phyloP scores from a whole-genome alignment of 345 rosid genomes.

The Hypericum perforatum region DNA sequence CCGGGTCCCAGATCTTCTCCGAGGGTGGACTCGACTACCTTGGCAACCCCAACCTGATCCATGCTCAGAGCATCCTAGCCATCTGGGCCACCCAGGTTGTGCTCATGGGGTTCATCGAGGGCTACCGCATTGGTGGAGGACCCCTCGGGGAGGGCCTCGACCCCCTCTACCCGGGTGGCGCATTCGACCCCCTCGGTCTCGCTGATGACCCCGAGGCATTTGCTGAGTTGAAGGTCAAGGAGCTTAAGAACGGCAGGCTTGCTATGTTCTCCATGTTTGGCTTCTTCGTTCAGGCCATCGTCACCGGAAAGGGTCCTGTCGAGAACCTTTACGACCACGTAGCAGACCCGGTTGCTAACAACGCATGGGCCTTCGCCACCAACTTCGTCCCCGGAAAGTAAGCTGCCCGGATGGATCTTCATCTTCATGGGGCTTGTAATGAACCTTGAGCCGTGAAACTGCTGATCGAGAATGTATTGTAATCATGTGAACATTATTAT shows the following conservation, averaged over 20 bases:
- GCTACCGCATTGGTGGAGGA: slow-evolving; percentile 93
- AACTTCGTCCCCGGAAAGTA: slow-evolving; percentile 93
- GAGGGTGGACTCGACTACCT: slow-evolving; percentile 96
- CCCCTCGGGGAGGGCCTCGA: slow-evolving; percentile 94
- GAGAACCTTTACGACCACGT: slow-evolving; percentile 83
- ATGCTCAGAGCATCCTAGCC: slow-evolving; percentile 93
- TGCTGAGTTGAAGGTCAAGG: slow-evolving; percentile 91
- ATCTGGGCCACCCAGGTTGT: slow-evolving; percentile 92
- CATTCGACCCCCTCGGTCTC: slow-evolving; percentile 80
- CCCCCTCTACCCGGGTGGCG: slow-evolving; percentile 94
- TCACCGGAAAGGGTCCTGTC: slow-evolving; percentile 88
- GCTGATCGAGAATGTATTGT: no score
- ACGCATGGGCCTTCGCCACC: slow-evolving; percentile 97
- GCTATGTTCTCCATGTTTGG: slow-evolving; percentile 97
- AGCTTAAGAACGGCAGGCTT: slow-evolving; percentile 85
- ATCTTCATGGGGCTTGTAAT: no score
- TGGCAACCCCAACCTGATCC: slow-evolving; percentile 91
- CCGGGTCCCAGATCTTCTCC: slow-evolving; percentile 84
- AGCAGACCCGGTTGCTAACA: slow-evolving; percentile 88
- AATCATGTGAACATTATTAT: no score
- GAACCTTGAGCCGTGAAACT: no score
- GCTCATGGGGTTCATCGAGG: slow-evolving; percentile 92
- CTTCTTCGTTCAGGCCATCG: slow-evolving; percentile 92
- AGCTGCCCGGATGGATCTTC: no score
- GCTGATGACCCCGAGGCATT: slow-evolving; percentile 96